Percentiles rank a stretch among this genome's conserved stretches.
These are phyloP conservation scores for Fusarium scirpi DNA, from an alignment of 2,329 filamentous ascomycete genomes.

Conservation along the genomic window DNA sequence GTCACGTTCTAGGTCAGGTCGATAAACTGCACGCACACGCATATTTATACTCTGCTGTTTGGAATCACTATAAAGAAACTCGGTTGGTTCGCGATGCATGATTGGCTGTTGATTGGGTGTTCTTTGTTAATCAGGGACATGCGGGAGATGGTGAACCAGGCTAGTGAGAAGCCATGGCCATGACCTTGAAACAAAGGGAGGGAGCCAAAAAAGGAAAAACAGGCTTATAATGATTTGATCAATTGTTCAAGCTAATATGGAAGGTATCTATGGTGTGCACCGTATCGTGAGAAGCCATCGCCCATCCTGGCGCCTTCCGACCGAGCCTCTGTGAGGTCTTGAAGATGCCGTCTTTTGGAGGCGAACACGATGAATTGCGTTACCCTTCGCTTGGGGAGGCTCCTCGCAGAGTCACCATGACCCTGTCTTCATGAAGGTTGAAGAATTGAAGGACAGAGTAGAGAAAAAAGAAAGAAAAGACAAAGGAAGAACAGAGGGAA, in stretches of 20 bases:
- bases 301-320: neutral
- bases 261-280: neutral
- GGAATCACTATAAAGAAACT: neutral
- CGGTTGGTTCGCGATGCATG: neutral
- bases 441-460: neutral
- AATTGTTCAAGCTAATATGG: no score
- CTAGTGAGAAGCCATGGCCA: neutral
- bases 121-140: slow-evolving; percentile 2
- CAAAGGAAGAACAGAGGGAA: neutral
- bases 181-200: neutral
- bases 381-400: neutral
- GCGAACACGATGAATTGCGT: neutral
- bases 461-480: no score
- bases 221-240: no score
- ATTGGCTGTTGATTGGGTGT: neutral
- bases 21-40: neutral
- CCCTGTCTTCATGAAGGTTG: neutral
- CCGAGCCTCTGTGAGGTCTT: neutral
- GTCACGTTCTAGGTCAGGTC: neutral
- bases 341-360: neutral
- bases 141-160: neutral
- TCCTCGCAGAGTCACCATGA: neutral
- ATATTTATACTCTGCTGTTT: neutral
- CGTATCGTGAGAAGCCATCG: neutral
- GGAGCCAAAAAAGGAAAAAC: no score